Base-by-base conservation (phyloP, 2,329 filamentous ascomycete species). In the Colletotrichum orbiculare region DNA sequence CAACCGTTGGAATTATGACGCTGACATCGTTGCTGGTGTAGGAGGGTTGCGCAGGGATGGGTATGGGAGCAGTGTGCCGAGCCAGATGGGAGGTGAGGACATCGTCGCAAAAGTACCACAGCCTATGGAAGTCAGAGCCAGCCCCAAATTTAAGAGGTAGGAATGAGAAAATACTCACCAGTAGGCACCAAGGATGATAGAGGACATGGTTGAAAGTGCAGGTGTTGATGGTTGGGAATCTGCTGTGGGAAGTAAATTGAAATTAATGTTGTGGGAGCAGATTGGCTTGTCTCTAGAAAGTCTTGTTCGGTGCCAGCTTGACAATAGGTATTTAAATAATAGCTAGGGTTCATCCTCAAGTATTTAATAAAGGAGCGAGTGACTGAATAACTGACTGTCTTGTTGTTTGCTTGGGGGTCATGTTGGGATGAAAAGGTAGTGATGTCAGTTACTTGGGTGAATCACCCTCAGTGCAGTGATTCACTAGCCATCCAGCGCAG, bases 1-100 rank as follows among this genome's bases (percentile, higher is more conserved):
- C 50, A 8, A 74, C 64, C 1, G 74, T 75, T 0, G 73, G 70
- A 1, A 75, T 67, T 2, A 76, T 39, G 4, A 76, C 64, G 54
- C 69, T 73, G 2, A 75, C 74, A 33, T 74, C 68, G 2, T 13
- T 45, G 15, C 52, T 60, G 4, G 17, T 8, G 41, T 57, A 67
- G 2, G 34, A 58, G 2, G 64, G 67, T 1, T 58, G 33, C 33
- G 58, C 13, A 2, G 55, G 55, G n/a, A 64, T 48, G 8, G 64
- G 43, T 4, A 66, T 10, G 4, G 64, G 60, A 33, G 54, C 54
- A 4, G n/a, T 42, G 12, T 33, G 38, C 9, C 15, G 15, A 3
- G 54, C 38, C 7, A 64, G 43, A 9, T 46, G 33, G n/a, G 47
- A n/a, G 9, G 53, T 54, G 11, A 53, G 53, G n/a, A n/a, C 47